Evolutionary conservation across 2,329 filamentous ascomycete species (phyloP), one percentile per base, ranked within the genome.

Genomic region (Cadophora sp.): DNA sequence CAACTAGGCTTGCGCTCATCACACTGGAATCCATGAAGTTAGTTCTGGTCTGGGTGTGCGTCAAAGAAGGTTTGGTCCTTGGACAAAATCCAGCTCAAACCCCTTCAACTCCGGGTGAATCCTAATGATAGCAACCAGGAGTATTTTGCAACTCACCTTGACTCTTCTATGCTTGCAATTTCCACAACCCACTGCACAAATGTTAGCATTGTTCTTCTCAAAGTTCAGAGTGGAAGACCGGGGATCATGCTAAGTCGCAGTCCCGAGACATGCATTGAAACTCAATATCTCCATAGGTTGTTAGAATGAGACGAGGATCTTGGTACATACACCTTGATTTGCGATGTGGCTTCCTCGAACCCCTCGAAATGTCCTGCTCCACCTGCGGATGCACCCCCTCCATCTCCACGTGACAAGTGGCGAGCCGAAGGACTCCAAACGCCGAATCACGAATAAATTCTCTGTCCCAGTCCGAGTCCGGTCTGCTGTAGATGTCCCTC

Each of bases 161-260:
- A 51, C 27, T 18, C 48, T 51, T 51, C 48, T 51, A 4, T 24
- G 27, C n/a, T 51, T 51, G 24, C 48, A 51, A 24, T 51, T 51
- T 30, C 14, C 48, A 51, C 48, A 51, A 2, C 48, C 48, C 14
- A 51, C 36, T 39, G 7, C 36, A 39, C 11, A 39, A 9, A 39
- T 9, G 36, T 39, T 39, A 39, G 36, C 36, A 11, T 39, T 39
- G 8, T 39, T 33, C 2, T 39, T 39, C 36, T 9, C 36, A 9
- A 13, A 8, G 8, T 39, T 39, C 11, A 13, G 8, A 13, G 36
- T 39, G 36, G 36, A 8, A 9, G 36, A 9, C 11, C 7, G 36
- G 11, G 36, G 36, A 39, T 39, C 36, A 39, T 39, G 36, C 36
- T 39, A 39, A 8, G 11, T 39, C 8, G 6, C 11, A 39, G 11